Conservation (phyloP, 192 early-diverging fungal genomes). For the Backusella luteola region DNA sequence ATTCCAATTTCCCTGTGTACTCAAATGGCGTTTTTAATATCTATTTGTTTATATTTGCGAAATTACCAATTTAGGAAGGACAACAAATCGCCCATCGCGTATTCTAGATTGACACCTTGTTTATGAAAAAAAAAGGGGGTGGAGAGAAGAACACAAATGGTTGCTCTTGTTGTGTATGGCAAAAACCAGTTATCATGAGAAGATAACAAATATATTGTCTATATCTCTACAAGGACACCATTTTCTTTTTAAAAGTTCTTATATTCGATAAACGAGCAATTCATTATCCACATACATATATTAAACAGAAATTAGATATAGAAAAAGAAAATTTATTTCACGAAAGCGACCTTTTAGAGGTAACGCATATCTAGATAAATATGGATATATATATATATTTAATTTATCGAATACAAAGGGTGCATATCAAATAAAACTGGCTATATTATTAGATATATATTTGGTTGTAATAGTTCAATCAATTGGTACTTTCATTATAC, state of each 20-base stretch:
- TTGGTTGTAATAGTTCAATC: background rate
- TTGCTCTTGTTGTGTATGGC: background rate
- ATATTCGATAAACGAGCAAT: too few relatives aligned
- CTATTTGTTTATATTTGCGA: background rate
- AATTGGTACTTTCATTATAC: background rate
- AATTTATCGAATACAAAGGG: background rate
- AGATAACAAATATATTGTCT: background rate
- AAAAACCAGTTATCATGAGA: background rate
- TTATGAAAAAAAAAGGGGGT: background rate
- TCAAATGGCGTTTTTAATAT: slow-evolving; percentile 4
- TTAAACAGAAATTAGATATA: background rate
- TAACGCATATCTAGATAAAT: background rate
- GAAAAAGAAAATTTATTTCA: background rate
- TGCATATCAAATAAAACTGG: background rate
- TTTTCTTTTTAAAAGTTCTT: too few relatives aligned
- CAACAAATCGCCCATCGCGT: background rate
- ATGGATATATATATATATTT: background rate
- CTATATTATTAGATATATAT: background rate
- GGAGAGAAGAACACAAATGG: background rate
- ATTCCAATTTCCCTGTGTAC: background rate
- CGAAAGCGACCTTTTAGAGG: background rate
- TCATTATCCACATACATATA: too few relatives aligned
- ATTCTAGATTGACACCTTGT: background rate
- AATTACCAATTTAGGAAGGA: background rate
- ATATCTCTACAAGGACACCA: background rate